Evolutionary conservation across 352 stramenopile genomes (phyloP).

Genomic region (Globisporangium apiculatum): DNA sequence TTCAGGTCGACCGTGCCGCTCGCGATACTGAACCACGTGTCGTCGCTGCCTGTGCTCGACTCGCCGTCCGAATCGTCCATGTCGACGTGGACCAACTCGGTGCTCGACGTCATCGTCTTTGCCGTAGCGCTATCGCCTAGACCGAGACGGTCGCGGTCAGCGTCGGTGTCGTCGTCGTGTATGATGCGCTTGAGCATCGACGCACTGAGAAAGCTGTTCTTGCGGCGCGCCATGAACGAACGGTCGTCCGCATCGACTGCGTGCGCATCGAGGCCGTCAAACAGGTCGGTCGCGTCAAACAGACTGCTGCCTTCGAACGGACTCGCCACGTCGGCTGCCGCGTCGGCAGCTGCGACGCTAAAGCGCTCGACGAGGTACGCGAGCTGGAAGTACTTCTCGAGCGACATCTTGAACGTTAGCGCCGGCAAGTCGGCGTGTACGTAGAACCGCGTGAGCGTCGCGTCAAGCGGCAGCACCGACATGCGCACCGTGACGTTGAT

Average conservation of each 20-base stretch:
- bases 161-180: conserved; percentile 33
- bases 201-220: conserved; percentile 38
- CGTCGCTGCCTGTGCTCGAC: conserved; percentile 77
- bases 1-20: conserved; percentile 51
- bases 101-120: conserved; percentile 10
- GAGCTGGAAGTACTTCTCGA: conserved; percentile 81
- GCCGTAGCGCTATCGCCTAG: too few species aligned
- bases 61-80: conserved; percentile 38
- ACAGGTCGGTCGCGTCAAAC: conserved; percentile 14
- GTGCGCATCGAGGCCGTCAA: conserved; percentile 13
- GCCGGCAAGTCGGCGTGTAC: conserved; percentile 77
- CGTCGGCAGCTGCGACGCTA: conserved; percentile 14
- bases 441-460: conserved; percentile 77
- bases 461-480: conserved; percentile 79
- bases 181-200: conserved; percentile 47
- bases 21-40: conserved; percentile 87
- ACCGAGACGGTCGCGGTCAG: too few species aligned
- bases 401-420: conserved; percentile 78
- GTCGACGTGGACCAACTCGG: conserved; percentile 17
- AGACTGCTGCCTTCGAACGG: conserved; percentile 9
- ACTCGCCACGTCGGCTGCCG: conserved; percentile 1
- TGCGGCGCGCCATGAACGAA: conserved; percentile 12
- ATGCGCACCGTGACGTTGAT: conserved; percentile 83
- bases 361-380: conserved; percentile 55
- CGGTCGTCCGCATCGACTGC: conserved; percentile 23